Evolutionary conservation across 805 yeast species (phyloP).

Genomic region (Metschnikowia hibisci): DNA sequence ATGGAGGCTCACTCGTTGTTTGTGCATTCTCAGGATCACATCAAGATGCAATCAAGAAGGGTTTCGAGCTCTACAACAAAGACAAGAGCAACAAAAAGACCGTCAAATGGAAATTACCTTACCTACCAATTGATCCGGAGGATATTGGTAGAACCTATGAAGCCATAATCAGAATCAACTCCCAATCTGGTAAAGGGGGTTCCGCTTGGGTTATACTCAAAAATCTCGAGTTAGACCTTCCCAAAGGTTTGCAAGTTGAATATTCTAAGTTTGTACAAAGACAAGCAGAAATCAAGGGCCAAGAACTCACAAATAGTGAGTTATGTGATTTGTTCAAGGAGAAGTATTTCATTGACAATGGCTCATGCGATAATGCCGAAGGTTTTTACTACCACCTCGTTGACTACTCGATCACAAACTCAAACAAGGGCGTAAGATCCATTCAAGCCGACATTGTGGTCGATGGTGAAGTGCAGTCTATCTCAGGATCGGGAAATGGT

Average conservation of each 20-base stretch:
- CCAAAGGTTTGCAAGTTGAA: conserved; percentile 74
- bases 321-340: conserved; percentile 60
- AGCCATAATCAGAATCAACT: conserved; percentile 85
- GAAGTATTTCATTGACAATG: conserved; percentile 47
- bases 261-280: conserved; percentile 68
- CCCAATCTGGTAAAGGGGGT: conserved; percentile 87
- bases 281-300: conserved; percentile 65
- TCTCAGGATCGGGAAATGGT: conserved; percentile 73
- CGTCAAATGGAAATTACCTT: conserved; percentile 67
- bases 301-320: conserved; percentile 65
- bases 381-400: conserved; percentile 32
- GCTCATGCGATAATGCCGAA: conserved; percentile 19
- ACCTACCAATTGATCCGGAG: conserved; percentile 78
- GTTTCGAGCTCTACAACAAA: conserved; percentile 51
- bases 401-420: conserved; percentile 46
- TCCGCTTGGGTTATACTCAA: conserved; percentile 83
- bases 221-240: conserved; percentile 72
- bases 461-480: conserved; percentile 23
- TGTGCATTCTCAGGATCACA: conserved; percentile 86
- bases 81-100: conserved; percentile 33
- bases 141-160: conserved; percentile 88
- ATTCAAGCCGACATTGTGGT: conserved; percentile 49
- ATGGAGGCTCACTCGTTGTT: conserved; percentile 78
- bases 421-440: conserved; percentile 34
- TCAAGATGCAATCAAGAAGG: conserved; percentile 85